Conservation (phyloP, 192 early-diverging fungal genomes). For the Neocallimastix lanati region DNA sequence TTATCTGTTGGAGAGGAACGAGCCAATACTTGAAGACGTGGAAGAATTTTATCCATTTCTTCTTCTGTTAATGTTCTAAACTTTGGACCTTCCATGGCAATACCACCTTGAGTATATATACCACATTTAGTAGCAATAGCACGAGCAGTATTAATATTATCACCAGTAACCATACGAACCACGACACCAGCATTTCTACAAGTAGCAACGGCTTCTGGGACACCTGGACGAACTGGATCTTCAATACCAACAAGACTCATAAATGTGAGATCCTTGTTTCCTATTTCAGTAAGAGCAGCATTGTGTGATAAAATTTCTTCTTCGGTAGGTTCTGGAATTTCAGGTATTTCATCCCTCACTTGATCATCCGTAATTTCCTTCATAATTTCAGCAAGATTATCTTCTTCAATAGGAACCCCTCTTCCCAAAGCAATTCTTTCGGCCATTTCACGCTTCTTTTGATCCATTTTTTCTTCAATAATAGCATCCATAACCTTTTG, state of each 20-base stretch:
- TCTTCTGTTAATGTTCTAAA: conserved; percentile 67
- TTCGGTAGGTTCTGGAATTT: background rate
- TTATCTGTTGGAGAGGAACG: conserved; percentile 90
- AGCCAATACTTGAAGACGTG: conserved; percentile 84
- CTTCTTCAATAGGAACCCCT: background rate
- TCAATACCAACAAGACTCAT: conserved; percentile 87
- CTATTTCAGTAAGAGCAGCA: conserved; percentile 27
- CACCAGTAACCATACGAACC: conserved; percentile 98
- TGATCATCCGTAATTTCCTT: conserved; percentile 10
- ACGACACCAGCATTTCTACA: conserved; percentile 83
- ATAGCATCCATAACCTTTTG: conserved; percentile 1
- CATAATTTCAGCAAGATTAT: background rate
- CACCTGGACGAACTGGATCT: conserved; percentile 90
- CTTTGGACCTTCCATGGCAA: conserved; percentile 85
- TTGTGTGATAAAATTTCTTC: conserved; percentile 7
- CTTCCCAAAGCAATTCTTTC: background rate
- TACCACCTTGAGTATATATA: conserved; percentile 70
- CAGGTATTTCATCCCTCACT: conserved; percentile 26
- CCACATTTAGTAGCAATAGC: conserved; percentile 88
- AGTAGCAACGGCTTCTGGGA: conserved; percentile 69
- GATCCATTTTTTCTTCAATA: background rate
- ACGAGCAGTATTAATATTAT: conserved; percentile 80
- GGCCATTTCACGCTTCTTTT: background rate
- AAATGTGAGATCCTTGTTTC: conserved; percentile 45
- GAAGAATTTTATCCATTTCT: conserved; percentile 85